These are phyloP conservation scores for Conoideocrella luteorostrata DNA, from an alignment of 2,329 filamentous ascomycete genomes.

Conservation along the genomic window DNA sequence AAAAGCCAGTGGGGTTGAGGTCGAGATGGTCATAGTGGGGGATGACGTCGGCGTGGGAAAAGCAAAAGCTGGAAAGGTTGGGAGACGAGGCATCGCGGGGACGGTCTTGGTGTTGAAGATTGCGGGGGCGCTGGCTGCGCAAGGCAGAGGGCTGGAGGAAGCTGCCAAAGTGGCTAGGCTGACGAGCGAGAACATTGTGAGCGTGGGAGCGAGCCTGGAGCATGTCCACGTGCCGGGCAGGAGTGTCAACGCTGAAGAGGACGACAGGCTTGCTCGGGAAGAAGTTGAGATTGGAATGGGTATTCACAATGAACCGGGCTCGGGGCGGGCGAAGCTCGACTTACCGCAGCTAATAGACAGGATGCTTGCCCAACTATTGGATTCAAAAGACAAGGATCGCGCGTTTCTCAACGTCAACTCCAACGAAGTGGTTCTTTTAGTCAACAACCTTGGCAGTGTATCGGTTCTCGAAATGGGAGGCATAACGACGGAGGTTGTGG, in stretches of 20 bases:
- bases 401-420: constrained; percentile 59
- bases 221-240: constrained; percentile 93
- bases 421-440: constrained; percentile 59
- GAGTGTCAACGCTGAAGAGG: constrained; percentile 49
- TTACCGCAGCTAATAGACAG: constrained; percentile 50
- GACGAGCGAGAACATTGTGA: constrained; percentile 69
- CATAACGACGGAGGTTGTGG: constrained; percentile 61
- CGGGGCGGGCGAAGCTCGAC: constrained; percentile 43
- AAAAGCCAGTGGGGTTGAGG: constrained; percentile 66
- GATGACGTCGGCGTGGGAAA: constrained; percentile 90
- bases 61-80: constrained; percentile 80
- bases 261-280: constrained; percentile 40
- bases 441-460: constrained; percentile 73
- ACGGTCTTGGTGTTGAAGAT: constrained; percentile 91
- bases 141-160: constrained; percentile 60
- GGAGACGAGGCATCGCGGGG: constrained; percentile 82
- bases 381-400: constrained; percentile 60
- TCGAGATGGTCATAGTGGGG: constrained; percentile 86
- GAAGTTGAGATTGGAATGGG: constrained; percentile 69
- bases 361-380: constrained; percentile 66
- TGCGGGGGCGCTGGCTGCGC: constrained; percentile 72
- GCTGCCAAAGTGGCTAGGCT: constrained; percentile 67
- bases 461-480: constrained; percentile 66
- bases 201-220: constrained; percentile 76
- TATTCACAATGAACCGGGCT: constrained; percentile 66